Percentiles rank a stretch among this genome's conserved stretches.
Evolutionary conservation across 257 asterid genomes (phyloP).

Genomic region (Solanum chaucha): DNA sequence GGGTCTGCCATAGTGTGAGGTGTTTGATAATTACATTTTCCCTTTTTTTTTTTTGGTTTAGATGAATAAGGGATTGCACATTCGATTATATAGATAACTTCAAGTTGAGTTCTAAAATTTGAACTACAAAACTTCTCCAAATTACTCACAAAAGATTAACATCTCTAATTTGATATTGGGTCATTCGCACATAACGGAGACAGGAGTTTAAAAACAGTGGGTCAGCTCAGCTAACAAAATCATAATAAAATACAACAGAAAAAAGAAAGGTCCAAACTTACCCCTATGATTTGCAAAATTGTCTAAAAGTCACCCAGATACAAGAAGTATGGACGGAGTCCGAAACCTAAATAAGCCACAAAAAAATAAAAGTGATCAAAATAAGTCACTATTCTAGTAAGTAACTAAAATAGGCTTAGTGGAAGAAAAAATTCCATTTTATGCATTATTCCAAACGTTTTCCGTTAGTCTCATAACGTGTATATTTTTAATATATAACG

Average conservation of each 20-base stretch:
- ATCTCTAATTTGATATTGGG: not conserved
- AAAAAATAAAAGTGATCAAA: too few relatives aligned
- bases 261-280: not conserved
- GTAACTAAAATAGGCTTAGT: too few relatives aligned
- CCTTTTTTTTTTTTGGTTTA: not conserved
- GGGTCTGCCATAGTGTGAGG: not conserved
- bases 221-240: not conserved
- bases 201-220: not conserved
- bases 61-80: not conserved
- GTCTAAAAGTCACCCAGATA: not conserved
- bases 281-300: not conserved
- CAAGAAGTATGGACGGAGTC: not conserved
- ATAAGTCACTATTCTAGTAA: too few relatives aligned
- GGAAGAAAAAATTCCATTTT: too few relatives aligned
- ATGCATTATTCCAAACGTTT: too few relatives aligned
- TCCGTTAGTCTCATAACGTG: too few relatives aligned
- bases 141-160: not conserved
- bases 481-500: too few relatives aligned
- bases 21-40: not conserved
- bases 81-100: not conserved
- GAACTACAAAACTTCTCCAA: not conserved
- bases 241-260: too few relatives aligned
- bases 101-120: not conserved
- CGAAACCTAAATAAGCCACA: too few relatives aligned
- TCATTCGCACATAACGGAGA: not conserved